These are phyloP conservation scores for Bipolaris bicolor DNA, from an alignment of 2,329 filamentous ascomycete species.

Conservation along the genomic window DNA sequence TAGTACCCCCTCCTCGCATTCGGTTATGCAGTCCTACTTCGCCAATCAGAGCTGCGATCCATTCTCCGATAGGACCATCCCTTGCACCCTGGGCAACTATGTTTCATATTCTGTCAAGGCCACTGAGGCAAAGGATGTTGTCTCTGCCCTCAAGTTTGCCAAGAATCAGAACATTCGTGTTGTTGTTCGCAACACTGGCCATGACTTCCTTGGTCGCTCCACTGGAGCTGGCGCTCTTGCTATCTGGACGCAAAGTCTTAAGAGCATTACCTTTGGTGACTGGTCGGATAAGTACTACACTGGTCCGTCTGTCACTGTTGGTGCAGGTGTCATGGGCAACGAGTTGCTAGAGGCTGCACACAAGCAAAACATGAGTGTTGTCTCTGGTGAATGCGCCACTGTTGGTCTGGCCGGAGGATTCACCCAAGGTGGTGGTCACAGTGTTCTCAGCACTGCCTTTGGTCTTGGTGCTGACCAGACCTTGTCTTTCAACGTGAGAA, in stretches of 20 bases:
- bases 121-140: slow-evolving; percentile 1
- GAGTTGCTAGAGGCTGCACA: slow-evolving; percentile 33
- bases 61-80: slow-evolving; percentile 10
- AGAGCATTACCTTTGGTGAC: slow-evolving; percentile 26
- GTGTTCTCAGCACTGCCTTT: slow-evolving; percentile 22
- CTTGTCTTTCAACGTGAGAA: slow-evolving; percentile 35
- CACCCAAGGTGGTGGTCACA: slow-evolving; percentile 41
- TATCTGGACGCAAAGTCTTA: slow-evolving; percentile 42
- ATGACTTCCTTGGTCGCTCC: slow-evolving; percentile 39
- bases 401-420: slow-evolving; percentile 45
- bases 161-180: slow-evolving; percentile 35
- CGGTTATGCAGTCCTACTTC: slow-evolving; percentile 18
- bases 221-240: slow-evolving; percentile 38
- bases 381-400: slow-evolving; percentile 42
- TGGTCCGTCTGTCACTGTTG: slow-evolving; percentile 35
- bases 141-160: slow-evolving; percentile 32
- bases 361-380: slow-evolving; percentile 25
- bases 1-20: slow-evolving; percentile 16
- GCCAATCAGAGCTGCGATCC: slow-evolving; percentile 26
- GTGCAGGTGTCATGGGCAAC: slow-evolving; percentile 36
- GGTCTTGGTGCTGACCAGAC: slow-evolving; percentile 43
- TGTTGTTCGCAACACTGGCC: slow-evolving; percentile 24
- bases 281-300: slow-evolving; percentile 32
- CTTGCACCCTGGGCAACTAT: slow-evolving; percentile 31
- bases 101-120: slow-evolving; percentile 47